phyloP scores from a whole-genome alignment of 768 basidiomycete genomes.

The Collybia nuda region DNA sequence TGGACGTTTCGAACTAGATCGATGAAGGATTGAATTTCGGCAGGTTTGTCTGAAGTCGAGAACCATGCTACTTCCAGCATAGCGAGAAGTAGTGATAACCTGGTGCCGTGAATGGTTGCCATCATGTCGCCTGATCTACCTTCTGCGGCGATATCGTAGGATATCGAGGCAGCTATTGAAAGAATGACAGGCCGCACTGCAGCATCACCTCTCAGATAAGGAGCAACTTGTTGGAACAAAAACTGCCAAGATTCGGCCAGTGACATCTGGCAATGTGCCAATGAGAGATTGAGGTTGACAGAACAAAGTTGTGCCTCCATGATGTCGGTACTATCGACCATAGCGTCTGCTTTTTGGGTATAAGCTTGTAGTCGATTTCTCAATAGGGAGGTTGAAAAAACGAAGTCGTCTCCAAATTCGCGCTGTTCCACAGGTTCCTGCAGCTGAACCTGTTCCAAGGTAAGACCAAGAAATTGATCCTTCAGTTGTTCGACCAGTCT shows the following conservation, averaged over 20 bases:
- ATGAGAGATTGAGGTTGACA: slow-evolving; percentile 86
- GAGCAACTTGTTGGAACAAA: slow-evolving; percentile 61
- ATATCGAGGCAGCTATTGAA: slow-evolving; percentile 59
- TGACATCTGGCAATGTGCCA: slow-evolving; percentile 75
- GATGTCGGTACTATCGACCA: slow-evolving; percentile 41
- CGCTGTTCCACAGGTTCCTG: slow-evolving; percentile 66
- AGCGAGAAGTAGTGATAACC: slow-evolving; percentile 71
- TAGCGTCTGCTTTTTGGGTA: slow-evolving; percentile 33
- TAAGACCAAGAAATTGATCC: slow-evolving; percentile 55
- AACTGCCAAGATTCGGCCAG: slow-evolving; percentile 79
- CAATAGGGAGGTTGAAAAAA: slow-evolving; percentile 64
- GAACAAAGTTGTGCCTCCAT: slow-evolving; percentile 62
- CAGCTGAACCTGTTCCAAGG: slow-evolving; percentile 61
- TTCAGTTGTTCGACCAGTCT: slow-evolving; percentile 49
- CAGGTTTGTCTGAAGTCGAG: slow-evolving; percentile 50
- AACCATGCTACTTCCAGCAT: slow-evolving; percentile 84
- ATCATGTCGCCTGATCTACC: slow-evolving; percentile 80
- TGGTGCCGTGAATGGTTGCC: slow-evolving; percentile 73
- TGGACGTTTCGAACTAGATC: slow-evolving; percentile 61
- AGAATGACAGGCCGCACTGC: slow-evolving; percentile 56
- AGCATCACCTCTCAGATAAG: slow-evolving; percentile 64
- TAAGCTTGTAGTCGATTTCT: slow-evolving; percentile 61
- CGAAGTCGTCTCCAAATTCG: slow-evolving; percentile 78
- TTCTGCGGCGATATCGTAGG: slow-evolving; percentile 67
- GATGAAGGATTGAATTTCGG: slow-evolving; percentile 59